Conservation (phyloP, 495 filamentous ascomycete species). For the Astrocystis sublimbata region DNA sequence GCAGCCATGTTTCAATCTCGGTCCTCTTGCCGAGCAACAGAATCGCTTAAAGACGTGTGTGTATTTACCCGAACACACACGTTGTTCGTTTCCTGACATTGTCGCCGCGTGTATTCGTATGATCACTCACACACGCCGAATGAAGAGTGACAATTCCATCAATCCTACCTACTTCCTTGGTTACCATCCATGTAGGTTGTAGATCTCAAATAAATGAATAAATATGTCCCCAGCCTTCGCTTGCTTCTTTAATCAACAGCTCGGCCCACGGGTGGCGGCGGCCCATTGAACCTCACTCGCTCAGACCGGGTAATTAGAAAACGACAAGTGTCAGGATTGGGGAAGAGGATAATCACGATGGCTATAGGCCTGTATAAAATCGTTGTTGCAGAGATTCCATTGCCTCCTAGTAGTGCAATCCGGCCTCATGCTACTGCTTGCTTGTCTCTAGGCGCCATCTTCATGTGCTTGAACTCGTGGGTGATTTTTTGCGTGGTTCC, state of each 20-base stretch:
- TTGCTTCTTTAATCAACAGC: slow-evolving; percentile 16
- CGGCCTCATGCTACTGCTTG: neutral
- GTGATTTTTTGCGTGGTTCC: neutral
- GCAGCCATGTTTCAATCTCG: too few relatives aligned
- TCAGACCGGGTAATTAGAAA: slow-evolving; percentile 35
- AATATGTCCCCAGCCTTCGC: neutral
- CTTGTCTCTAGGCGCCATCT: neutral
- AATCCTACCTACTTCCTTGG: neutral
- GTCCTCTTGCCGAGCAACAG: too few relatives aligned
- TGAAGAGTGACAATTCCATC: neutral
- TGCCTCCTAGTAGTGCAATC: neutral
- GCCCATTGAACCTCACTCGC: slow-evolving; percentile 16
- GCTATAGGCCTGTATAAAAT: slow-evolving; percentile 11
- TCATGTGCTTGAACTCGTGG: neutral
- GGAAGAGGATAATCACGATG: neutral
- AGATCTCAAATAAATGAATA: neutral
- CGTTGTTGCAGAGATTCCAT: neutral
- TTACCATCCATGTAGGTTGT: neutral
- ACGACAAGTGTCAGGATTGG: slow-evolving; percentile 34
- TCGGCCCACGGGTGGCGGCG: neutral
- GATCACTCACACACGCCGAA: neutral
- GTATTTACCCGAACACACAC: slow-evolving; percentile 1
- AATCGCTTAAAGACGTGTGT: too few relatives aligned
- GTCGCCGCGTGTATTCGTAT: neutral
- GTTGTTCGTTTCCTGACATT: too few relatives aligned